These are phyloP conservation scores for Globisporangium spiculum DNA, from an alignment of 352 stramenopile species.

Conservation along the genomic window DNA sequence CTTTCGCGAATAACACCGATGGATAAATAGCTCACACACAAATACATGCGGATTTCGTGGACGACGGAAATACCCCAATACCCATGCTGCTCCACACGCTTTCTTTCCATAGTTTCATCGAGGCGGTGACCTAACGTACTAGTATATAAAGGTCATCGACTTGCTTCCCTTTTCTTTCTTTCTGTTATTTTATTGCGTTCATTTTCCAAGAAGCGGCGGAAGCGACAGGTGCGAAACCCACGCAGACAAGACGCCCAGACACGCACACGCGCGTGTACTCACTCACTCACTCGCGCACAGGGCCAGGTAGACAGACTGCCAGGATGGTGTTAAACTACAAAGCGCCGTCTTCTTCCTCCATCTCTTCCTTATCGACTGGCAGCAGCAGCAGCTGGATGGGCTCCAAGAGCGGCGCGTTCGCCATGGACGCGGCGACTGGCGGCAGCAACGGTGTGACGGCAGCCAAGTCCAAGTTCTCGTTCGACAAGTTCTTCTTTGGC, in stretches of 20 bases:
- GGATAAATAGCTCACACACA: neutral
- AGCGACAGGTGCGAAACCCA: neutral
- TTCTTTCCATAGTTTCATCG: neutral
- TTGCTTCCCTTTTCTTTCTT: neutral
- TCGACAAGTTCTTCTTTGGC: slow-evolving; percentile 23
- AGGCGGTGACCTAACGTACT: too few relatives aligned
- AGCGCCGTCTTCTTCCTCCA: neutral
- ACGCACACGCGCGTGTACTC: neutral
- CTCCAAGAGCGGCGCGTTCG: slow-evolving; percentile 3
- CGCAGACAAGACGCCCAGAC: neutral
- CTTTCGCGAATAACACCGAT: neutral
- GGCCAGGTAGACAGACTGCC: neutral
- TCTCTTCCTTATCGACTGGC: neutral
- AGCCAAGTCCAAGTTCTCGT: slow-evolving; percentile 27
- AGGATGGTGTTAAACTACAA: slow-evolving; percentile 13
- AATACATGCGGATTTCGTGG: neutral
- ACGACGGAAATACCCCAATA: neutral
- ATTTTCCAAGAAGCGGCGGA: slow-evolving; percentile 1
- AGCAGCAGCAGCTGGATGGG: neutral
- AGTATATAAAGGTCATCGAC: too few relatives aligned
- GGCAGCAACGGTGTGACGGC: neutral
- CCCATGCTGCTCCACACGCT: neutral
- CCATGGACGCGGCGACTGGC: neutral
- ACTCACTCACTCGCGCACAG: neutral
- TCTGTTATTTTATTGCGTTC: slow-evolving; percentile 1